A percentile compares a stretch with the other conserved stretches of the same genome.
phyloP scores from a whole-genome alignment of 2,329 filamentous ascomycete genomes.

The Torrubiellomyces zombiae region DNA sequence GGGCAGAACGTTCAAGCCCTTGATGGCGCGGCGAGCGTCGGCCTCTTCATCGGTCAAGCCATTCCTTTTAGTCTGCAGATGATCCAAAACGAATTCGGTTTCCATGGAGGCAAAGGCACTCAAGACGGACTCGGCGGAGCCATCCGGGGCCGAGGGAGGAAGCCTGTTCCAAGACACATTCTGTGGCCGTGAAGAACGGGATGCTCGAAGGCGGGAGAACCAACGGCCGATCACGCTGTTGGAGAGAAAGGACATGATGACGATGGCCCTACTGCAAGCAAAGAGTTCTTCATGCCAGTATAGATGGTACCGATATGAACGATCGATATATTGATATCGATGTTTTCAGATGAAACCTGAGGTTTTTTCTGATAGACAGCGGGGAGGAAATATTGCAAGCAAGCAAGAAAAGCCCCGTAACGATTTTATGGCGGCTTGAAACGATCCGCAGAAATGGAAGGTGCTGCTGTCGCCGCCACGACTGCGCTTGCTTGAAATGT shows the following conservation, averaged over 20 bases:
- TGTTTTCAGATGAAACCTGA: neutral
- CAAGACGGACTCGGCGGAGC: conserved; percentile 8
- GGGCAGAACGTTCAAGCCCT: conserved; percentile 9
- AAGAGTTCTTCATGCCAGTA: conserved; percentile 5
- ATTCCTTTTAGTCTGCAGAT: conserved; percentile 7
- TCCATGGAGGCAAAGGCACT: conserved; percentile 8
- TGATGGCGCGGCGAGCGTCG: conserved; percentile 7
- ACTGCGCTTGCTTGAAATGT: too few species aligned
- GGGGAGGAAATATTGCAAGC: too few species aligned
- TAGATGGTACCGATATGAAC: conserved; percentile 1
- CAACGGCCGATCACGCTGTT: conserved; percentile 1
- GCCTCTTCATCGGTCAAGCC: conserved; percentile 10
- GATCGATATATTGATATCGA: too few species aligned
- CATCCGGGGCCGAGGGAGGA: conserved; percentile 4
- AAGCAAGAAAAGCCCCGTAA: neutral
- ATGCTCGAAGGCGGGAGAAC: conserved; percentile 1
- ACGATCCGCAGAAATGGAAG: conserved; percentile 2
- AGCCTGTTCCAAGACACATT: conserved; percentile 4
- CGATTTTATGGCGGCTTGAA: conserved; percentile 5
- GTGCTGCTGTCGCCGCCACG: conserved; percentile 6
- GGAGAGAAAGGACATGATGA: conserved; percentile 3
- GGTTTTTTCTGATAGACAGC: neutral
- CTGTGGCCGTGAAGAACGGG: conserved; percentile 1
- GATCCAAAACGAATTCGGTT: conserved; percentile 6
- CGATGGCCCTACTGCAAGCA: neutral